A percentile compares a stretch with the other conserved stretches of the same genome.
Evolutionary conservation across 768 basidiomycete genomes (phyloP).

Genomic region (Boletus coccyginus): DNA sequence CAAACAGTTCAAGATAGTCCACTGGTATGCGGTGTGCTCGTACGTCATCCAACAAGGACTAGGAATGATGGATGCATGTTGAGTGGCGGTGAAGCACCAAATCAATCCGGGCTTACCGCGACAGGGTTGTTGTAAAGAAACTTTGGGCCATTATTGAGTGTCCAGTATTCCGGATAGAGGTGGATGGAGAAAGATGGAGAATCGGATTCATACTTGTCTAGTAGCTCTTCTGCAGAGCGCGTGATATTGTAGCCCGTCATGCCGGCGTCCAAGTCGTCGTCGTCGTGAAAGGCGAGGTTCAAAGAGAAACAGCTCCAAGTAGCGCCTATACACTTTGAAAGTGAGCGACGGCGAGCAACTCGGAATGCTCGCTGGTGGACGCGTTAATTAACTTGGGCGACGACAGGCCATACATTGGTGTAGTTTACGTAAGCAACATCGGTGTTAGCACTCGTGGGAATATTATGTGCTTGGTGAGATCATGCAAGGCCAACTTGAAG

Average conservation of each 20-base stretch:
- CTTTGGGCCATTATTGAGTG: constrained; percentile 76
- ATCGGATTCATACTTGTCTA: constrained; percentile 51
- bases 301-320: neutral
- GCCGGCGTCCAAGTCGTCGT: constrained; percentile 16
- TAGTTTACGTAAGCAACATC: constrained; percentile 22
- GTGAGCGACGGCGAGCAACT: neutral
- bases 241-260: constrained; percentile 78
- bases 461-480: neutral
- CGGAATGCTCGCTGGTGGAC: constrained; percentile 10
- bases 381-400: constrained; percentile 19
- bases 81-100: constrained; percentile 1
- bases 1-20: constrained; percentile 81
- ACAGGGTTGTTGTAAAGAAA: constrained; percentile 79
- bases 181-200: constrained; percentile 79
- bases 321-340: neutral
- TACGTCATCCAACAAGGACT: constrained; percentile 84
- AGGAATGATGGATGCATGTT: constrained; percentile 3
- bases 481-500: constrained; percentile 39
- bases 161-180: constrained; percentile 78
- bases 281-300: neutral
- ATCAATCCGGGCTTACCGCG: constrained; percentile 41
- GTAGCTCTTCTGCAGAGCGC: constrained; percentile 56
- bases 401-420: neutral
- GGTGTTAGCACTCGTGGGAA: constrained; percentile 22
- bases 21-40: constrained; percentile 80